phyloP scores from a whole-genome alignment of 1,284 basidiomycete genomes.

The Tylopilus sp. region DNA sequence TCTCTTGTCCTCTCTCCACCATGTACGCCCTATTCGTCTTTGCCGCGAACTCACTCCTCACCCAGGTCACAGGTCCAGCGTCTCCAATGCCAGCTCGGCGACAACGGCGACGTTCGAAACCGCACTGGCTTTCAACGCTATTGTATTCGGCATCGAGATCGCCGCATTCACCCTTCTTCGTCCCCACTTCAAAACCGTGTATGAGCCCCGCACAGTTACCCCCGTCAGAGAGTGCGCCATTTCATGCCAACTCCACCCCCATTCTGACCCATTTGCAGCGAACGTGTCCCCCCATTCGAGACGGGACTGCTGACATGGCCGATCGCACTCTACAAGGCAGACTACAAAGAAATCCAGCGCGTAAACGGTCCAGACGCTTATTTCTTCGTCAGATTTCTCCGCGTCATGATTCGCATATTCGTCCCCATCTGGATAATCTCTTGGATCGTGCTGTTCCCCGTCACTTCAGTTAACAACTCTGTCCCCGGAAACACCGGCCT shows the following conservation, averaged over 20 bases:
- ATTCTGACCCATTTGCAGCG: slow-evolving; percentile 37
- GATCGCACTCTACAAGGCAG: slow-evolving; percentile 49
- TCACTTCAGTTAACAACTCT: slow-evolving; percentile 56
- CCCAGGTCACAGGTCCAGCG: slow-evolving; percentile 16
- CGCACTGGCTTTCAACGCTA: slow-evolving; percentile 70
- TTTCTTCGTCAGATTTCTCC: slow-evolving; percentile 87
- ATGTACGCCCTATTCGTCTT: slow-evolving; percentile 16
- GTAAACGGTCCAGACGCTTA: slow-evolving; percentile 92
- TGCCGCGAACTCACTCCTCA: slow-evolving; percentile 4
- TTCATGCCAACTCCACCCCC: slow-evolving; percentile 1
- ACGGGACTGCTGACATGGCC: slow-evolving; percentile 56
- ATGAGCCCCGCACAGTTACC: slow-evolving; percentile 77
- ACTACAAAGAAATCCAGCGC: slow-evolving; percentile 58
- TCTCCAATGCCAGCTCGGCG: slow-evolving; percentile 38
- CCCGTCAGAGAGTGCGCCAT: slow-evolving; percentile 43
- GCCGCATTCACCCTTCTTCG: slow-evolving; percentile 67
- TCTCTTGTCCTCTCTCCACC: slow-evolving; percentile 14
- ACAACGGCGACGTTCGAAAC: slow-evolving; percentile 69
- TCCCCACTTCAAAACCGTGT: slow-evolving; percentile 69
- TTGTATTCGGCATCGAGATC: slow-evolving; percentile 65
- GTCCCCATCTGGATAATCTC: slow-evolving; percentile 79
- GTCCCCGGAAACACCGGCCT: slow-evolving; percentile 56
- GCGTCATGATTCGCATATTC: slow-evolving; percentile 77
- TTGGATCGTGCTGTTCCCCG: slow-evolving; percentile 69
- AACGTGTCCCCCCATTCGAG: slow-evolving; percentile 50